Evolutionary conservation across 2,329 filamentous ascomycete species (phyloP).

Genomic region (Xylariales sp.): DNA sequence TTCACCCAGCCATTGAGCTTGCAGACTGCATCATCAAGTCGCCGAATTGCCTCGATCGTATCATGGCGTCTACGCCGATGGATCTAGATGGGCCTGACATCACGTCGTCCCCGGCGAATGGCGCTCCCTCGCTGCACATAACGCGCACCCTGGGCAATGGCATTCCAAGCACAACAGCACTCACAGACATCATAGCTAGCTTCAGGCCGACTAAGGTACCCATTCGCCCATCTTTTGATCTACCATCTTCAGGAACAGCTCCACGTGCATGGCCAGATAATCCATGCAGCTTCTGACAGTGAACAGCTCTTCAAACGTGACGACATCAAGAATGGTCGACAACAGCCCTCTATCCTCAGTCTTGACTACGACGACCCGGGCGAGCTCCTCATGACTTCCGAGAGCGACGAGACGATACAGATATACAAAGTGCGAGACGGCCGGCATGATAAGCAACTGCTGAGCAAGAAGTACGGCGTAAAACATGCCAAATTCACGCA

Average conservation of each 20-base stretch:
- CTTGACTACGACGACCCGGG: constrained; percentile 96
- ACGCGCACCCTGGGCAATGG: constrained; percentile 40
- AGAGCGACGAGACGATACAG: constrained; percentile 92
- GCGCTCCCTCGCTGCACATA: constrained; percentile 42
- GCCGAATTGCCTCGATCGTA: not conserved
- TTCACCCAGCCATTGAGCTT: constrained; percentile 1
- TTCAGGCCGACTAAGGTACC: constrained; percentile 77
- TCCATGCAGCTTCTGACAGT: not conserved
- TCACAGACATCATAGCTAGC: constrained; percentile 71
- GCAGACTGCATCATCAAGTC: not conserved
- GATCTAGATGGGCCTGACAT: constrained; percentile 47
- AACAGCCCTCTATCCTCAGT: constrained; percentile 69
- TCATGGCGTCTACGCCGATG: constrained; percentile 33
- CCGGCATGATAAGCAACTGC: constrained; percentile 79
- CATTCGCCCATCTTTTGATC: not conserved
- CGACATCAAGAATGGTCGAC: constrained; percentile 46
- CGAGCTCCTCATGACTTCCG: constrained; percentile 84
- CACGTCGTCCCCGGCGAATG: constrained; percentile 33
- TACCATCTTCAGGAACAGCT: constrained; percentile 1
- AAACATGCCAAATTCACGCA: constrained; percentile 94
- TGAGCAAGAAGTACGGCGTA: constrained; percentile 95
- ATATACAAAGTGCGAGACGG: constrained; percentile 93
- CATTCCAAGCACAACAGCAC: constrained; percentile 53
- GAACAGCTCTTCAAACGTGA: constrained; percentile 56
- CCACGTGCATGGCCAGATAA: not conserved